Evolutionary conservation across 2,329 filamentous ascomycete species (phyloP), one percentile per base, ranked within the genome.

Genomic region (Macrophomina phaseolina): DNA sequence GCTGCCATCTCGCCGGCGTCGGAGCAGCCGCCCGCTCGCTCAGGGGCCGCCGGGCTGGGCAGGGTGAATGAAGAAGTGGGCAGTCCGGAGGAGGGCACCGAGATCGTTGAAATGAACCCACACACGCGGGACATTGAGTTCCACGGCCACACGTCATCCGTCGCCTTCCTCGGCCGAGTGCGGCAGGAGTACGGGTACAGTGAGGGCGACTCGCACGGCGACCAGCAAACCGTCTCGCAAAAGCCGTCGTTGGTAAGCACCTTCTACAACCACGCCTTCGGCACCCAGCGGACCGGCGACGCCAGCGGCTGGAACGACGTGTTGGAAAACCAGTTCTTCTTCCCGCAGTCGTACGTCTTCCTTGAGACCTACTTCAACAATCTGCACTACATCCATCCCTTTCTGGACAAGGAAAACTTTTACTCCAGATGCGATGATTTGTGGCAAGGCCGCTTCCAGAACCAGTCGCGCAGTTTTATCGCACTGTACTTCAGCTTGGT

Each of bases 301-400:
- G 38, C 45, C 52, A 36, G 58, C 64, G 48, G 56, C 30, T 32
- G 63, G 53, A 18, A 67, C 69, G 67, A 69, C 4, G 48, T 48
- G 16, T 6, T 63, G n/a, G 69, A 71, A 4, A 71, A 74, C 32
- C 69, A 78, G n/a, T 79, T 77, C 65, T 78, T 82, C 53, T 81
- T 81, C 61, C 78, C 79, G 1, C 79, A 84, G 52, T 81, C 81
- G 6, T 79, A 81, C 66, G 71, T 77, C 1, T 84, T 84, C 40
- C 74, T 84, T 61, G 79, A 82, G 67, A 79, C 77, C 12, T 84
- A 83, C 72, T 84, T 84, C 64, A 79, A 81, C 12, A 83, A 81
- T 40, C 77, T 84, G 5, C 82, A 84, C 68, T 81, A 81, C 65
- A 78, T 84, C 12, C 81, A 84, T 45, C 82, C 82, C 0, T 77